Percentiles rank a stretch among this genome's conserved stretches.
Evolutionary conservation across 306 rosid genomes (phyloP).

Genomic region (Sicyos edulis): DNA sequence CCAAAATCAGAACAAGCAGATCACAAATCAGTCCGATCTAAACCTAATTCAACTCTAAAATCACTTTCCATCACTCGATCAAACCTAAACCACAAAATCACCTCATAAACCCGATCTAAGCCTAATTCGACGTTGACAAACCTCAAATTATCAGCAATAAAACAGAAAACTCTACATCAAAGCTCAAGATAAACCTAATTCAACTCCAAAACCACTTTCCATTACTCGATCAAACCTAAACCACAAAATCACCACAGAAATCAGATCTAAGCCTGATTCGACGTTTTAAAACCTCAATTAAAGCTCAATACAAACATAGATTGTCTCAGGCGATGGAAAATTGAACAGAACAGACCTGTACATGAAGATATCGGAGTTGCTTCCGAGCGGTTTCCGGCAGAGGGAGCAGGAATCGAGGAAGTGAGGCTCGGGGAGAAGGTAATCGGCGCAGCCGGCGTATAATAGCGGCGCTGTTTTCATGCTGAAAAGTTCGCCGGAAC

Average conservation of each 20-base stretch:
- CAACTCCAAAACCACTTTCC: neutral
- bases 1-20: neutral
- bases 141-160: neutral
- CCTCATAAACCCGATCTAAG: neutral
- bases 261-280: neutral
- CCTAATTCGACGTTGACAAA: neutral
- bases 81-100: too few species aligned
- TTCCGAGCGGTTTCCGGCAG: conserved; percentile 61
- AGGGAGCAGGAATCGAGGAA: conserved; percentile 81
- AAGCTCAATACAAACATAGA: neutral
- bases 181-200: neutral
- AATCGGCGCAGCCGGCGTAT: conserved; percentile 38
- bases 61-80: too few species aligned
- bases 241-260: neutral
- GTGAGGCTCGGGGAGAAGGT: conserved; percentile 47
- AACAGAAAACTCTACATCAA: neutral
- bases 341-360: conserved; percentile 50
- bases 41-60: neutral
- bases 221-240: neutral
- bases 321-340: neutral
- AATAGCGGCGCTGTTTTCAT: conserved; percentile 49
- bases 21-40: neutral
- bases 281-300: too few species aligned
- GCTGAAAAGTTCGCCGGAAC: conserved; percentile 14
- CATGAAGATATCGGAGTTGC: conserved; percentile 79